Base-by-base conservation (phyloP, 2,329 filamentous ascomycete species). In the Aspergillus arachidicola region DNA sequence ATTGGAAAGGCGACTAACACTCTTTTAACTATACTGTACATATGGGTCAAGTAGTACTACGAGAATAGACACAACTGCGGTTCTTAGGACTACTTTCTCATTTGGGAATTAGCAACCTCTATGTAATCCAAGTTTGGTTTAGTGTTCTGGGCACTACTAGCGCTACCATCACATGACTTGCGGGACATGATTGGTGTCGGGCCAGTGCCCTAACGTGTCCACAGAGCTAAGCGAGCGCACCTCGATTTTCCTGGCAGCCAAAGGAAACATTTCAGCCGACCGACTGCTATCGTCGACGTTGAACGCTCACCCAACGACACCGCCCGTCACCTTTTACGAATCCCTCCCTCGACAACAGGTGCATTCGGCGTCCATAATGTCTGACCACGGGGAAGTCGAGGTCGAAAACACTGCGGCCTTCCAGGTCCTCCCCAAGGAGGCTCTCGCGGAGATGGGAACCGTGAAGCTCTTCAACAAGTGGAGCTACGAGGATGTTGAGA, bases 381-480 rank as follows among this genome's bases (percentile, higher is more conserved):
- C 93, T 91, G 93, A 96, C 85, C 85, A 83, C 85, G 93, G 91
- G 86, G 94, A 97, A 87, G 91, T 96, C 84, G 93, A 96, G 87
- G 91, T 95, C 83, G 91, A 92, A 83, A 88, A 84, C 86, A 84
- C 86, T 80, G 86, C 87, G 83, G 69, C 72, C 68, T 91, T 89
- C 85, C 84, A 88, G 80, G 88, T 93, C 81, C 91, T 97, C 74
- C 93, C 94, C 84, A 97, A 96, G 90, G 93, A 97, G 74, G 91
- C 96, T 80, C 86, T 89, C 78, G 86, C 89, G 78, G 92, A 96
- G 86, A 89, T 95, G 84, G 94, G 93, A 84, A 90, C 87, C 85
- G 87, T 95, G 83, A 96, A 96, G 91, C 89, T 97, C 78, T 96
- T 97, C 89, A 96, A 95, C 90, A 96, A 96, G 86, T 97, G 94